phyloP scores from a whole-genome alignment of 2,329 filamentous ascomycete genomes.

The Arthrobotrys iridis region DNA sequence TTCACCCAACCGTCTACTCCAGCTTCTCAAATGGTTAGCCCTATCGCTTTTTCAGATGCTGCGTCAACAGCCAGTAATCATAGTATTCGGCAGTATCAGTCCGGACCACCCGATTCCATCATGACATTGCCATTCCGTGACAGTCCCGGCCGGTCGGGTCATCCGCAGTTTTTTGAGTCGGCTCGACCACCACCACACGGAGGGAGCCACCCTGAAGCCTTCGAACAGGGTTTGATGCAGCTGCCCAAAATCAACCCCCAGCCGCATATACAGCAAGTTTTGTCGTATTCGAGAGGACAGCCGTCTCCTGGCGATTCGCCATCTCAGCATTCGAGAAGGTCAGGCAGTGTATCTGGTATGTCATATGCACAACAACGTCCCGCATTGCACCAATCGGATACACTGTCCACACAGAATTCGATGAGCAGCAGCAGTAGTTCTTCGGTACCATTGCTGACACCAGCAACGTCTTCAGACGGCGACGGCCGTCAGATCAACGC shows the following conservation, averaged over 20 bases:
- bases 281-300: slow-evolving; percentile 57
- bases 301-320: slow-evolving; percentile 54
- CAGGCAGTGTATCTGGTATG: slow-evolving; percentile 51
- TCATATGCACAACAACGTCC: slow-evolving; percentile 50
- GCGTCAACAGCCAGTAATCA: slow-evolving; percentile 35
- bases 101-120: slow-evolving; percentile 14
- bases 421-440: slow-evolving; percentile 57
- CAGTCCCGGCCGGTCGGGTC: slow-evolving; percentile 33
- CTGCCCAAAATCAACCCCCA: slow-evolving; percentile 47
- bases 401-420: slow-evolving; percentile 55
- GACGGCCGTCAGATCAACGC: slow-evolving; percentile 55
- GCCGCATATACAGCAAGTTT: slow-evolving; percentile 57
- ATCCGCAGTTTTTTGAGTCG: slow-evolving; percentile 36
- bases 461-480: slow-evolving; percentile 55
- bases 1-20: slow-evolving; percentile 51
- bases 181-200: slow-evolving; percentile 14
- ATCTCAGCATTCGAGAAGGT: slow-evolving; percentile 44
- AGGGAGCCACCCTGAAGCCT: slow-evolving; percentile 22
- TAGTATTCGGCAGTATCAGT: slow-evolving; percentile 36
- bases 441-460: slow-evolving; percentile 55
- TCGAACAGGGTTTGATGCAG: slow-evolving; percentile 38
- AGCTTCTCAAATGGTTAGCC: slow-evolving; percentile 47
- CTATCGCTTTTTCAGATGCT: slow-evolving; percentile 31
- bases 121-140: slow-evolving; percentile 35
- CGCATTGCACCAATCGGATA: slow-evolving; percentile 43